These are phyloP conservation scores for Epichloe sp. DNA, from an alignment of 2,329 filamentous ascomycete species.

Conservation along the genomic window DNA sequence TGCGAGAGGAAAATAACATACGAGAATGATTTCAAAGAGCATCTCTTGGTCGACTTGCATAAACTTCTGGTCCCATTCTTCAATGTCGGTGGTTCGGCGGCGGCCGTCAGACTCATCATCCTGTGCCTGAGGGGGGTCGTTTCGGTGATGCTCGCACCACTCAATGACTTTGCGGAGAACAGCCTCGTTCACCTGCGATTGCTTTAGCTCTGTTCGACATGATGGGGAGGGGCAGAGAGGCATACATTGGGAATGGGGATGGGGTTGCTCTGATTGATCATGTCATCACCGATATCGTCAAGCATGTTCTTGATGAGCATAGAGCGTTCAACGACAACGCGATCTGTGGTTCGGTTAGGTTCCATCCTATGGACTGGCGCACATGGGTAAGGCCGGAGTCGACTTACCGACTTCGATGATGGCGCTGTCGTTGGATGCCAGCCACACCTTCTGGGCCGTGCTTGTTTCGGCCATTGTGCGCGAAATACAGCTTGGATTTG, in stretches of 20 bases:
- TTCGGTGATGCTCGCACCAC: constrained; percentile 93
- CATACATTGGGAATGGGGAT: constrained; percentile 79
- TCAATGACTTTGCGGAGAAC: constrained; percentile 94
- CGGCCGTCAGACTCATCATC: constrained; percentile 89
- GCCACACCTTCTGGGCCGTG: constrained; percentile 27
- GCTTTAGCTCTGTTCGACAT: background rate
- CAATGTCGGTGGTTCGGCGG: constrained; percentile 98
- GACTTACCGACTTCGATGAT: constrained; percentile 34
- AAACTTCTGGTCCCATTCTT: constrained; percentile 99
- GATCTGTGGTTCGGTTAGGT: constrained; percentile 39
- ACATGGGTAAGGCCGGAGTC: background rate
- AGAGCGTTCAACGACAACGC: constrained; percentile 76
- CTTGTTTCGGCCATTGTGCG: constrained; percentile 24
- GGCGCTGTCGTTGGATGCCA: constrained; percentile 38
- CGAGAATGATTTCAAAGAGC: constrained; percentile 97
- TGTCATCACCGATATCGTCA: constrained; percentile 69
- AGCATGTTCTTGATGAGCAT: constrained; percentile 98
- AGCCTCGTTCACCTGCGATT: constrained; percentile 68
- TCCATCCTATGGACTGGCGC: background rate
- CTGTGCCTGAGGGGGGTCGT: constrained; percentile 66
- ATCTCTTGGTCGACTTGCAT: constrained; percentile 99
- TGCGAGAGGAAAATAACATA: constrained; percentile 33
- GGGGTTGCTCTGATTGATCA: constrained; percentile 41
- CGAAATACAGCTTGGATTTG: background rate
- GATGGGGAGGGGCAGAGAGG: background rate